Conservation (phyloP, 202 grass and related monocot species). For the Schoenoplectus tabernaemontani region DNA sequence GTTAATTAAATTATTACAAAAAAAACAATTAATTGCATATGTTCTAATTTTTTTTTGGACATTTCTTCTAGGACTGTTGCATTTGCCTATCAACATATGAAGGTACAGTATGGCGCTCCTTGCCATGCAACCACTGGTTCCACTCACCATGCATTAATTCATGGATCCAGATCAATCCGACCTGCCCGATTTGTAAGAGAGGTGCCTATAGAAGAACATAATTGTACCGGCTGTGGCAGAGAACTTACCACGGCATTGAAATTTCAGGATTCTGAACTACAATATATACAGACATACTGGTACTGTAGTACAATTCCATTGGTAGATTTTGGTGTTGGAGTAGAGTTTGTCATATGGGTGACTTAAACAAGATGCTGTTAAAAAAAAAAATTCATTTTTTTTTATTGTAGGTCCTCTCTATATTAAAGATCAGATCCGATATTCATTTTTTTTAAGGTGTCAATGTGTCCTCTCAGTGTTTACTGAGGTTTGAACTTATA, state of each 20-base stretch:
- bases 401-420: no score
- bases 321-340: neutral
- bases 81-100: neutral
- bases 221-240: neutral
- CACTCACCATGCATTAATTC: neutral
- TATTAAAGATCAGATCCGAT: no score
- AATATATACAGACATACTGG: neutral
- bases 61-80: neutral
- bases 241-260: neutral
- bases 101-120: neutral
- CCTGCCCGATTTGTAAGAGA: neutral
- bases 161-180: neutral
- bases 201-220: neutral
- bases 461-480: no score
- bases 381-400: no score
- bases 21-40: neutral
- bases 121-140: conserved; percentile 9
- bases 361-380: no score
- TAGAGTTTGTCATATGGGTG: neutral
- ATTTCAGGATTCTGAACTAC: neutral
- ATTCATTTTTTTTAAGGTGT: no score
- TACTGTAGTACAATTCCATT: neutral
- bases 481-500: no score
- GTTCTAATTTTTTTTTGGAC: neutral
- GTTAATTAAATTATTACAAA: neutral